These are phyloP conservation scores for Diplodia seriata DNA, from an alignment of 2,329 filamentous ascomycete genomes.

Conservation along the genomic window DNA sequence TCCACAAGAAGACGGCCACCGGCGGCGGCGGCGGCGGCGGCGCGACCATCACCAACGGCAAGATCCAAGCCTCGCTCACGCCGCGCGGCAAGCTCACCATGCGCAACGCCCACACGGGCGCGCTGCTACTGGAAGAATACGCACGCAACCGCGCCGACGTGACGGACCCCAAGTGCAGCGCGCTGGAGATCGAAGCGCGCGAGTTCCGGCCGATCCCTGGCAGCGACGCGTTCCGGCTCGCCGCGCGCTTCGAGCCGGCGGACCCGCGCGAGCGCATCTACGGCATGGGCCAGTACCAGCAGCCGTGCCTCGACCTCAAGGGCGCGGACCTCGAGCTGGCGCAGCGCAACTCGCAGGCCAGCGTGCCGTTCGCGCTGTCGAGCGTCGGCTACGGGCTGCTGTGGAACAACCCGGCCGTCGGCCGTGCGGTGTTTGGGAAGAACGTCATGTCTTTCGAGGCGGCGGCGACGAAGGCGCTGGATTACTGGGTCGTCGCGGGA, in stretches of 20 bases:
- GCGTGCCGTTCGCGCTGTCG: conserved; percentile 67
- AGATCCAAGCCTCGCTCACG: conserved; percentile 56
- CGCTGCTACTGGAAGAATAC: conserved; percentile 61
- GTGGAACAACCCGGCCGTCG: conserved; percentile 71
- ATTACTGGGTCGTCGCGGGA: conserved; percentile 70
- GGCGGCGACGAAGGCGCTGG: conserved; percentile 62
- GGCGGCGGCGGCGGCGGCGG: conserved; percentile 47
- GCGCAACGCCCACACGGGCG: conserved; percentile 49
- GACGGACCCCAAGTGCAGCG: conserved; percentile 64
- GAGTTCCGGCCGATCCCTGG: conserved; percentile 64
- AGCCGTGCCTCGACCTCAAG: conserved; percentile 68
- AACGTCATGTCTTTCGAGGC: conserved; percentile 69
- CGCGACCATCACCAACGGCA: conserved; percentile 57
- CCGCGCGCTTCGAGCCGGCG: conserved; percentile 64
- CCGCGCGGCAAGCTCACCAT: conserved; percentile 60
- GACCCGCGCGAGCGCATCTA: conserved; percentile 66
- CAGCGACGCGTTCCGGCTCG: conserved; percentile 61
- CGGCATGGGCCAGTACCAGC: conserved; percentile 74
- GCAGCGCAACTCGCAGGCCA: conserved; percentile 71
- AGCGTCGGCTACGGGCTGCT: conserved; percentile 68
- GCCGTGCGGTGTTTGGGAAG: conserved; percentile 65
- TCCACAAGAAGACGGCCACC: conserved; percentile 18
- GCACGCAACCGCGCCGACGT: conserved; percentile 59
- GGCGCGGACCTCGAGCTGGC: conserved; percentile 68
- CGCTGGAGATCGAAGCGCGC: conserved; percentile 63